phyloP scores from a whole-genome alignment of 192 early-diverging fungal genomes.

The Backusella macrospora region DNA sequence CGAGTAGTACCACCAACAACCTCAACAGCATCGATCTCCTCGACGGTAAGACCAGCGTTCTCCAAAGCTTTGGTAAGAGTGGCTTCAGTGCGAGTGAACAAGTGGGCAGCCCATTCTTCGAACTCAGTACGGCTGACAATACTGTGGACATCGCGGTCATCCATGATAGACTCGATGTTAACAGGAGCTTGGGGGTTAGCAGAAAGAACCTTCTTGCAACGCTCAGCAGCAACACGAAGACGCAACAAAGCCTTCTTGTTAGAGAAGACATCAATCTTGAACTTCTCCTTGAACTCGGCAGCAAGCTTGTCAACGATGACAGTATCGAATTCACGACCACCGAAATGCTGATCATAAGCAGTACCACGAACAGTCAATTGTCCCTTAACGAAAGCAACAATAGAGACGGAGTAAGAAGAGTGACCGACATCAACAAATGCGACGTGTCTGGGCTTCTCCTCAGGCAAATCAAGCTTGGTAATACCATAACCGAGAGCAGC shows the following conservation, averaged over 20 bases:
- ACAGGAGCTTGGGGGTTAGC: constrained; percentile 90
- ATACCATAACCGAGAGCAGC: constrained; percentile 97
- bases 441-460: constrained; percentile 88
- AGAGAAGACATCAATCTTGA: constrained; percentile 89
- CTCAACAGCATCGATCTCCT: constrained; percentile 94
- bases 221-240: constrained; percentile 86
- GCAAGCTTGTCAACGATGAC: constrained; percentile 86
- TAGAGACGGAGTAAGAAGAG: constrained; percentile 73
- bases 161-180: constrained; percentile 95
- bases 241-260: constrained; percentile 92
- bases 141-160: constrained; percentile 91
- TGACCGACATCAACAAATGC: constrained; percentile 95
- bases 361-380: constrained; percentile 91
- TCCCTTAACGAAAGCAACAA: constrained; percentile 95
- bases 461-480: constrained; percentile 96
- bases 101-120: constrained; percentile 75
- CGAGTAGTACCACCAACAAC: constrained; percentile 93
- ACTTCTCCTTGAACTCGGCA: constrained; percentile 90
- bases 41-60: constrained; percentile 69
- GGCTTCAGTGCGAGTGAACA: constrained; percentile 69
- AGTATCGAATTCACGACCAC: constrained; percentile 95
- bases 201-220: constrained; percentile 95
- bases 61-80: constrained; percentile 80
- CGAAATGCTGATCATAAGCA: constrained; percentile 92
- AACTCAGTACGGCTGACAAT: constrained; percentile 86